phyloP scores from a whole-genome alignment of 352 stramenopile species.

The Phytophthora sp. region DNA sequence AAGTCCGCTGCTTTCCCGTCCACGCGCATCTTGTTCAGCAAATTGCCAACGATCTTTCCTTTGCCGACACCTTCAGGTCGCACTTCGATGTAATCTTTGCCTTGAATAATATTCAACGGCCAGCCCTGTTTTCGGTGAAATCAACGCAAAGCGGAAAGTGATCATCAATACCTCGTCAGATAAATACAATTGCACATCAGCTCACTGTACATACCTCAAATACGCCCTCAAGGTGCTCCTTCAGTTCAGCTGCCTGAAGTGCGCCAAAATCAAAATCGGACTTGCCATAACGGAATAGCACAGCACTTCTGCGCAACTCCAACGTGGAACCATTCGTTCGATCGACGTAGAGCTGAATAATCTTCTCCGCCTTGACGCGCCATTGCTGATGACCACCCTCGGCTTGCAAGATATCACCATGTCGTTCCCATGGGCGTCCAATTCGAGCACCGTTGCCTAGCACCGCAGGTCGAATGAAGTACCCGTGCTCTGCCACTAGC shows the following conservation, averaged over 20 bases:
- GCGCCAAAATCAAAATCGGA: slow-evolving; percentile 98
- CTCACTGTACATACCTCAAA: slow-evolving; percentile 73
- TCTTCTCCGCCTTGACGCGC: slow-evolving; percentile 93
- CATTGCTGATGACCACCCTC: slow-evolving; percentile 82
- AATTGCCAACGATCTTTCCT: slow-evolving; percentile 93
- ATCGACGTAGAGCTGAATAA: slow-evolving; percentile 98
- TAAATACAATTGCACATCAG: too few relatives aligned
- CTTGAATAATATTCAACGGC: slow-evolving; percentile 80
- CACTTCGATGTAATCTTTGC: slow-evolving; percentile 98
- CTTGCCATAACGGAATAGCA: slow-evolving; percentile 99
- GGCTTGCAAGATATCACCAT: slow-evolving; percentile 64
- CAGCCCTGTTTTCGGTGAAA: slow-evolving; percentile 48
- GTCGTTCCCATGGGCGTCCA: slow-evolving; percentile 70
- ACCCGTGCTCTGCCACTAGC: slow-evolving; percentile 98
- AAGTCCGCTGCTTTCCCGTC: slow-evolving; percentile 93
- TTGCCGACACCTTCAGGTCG: slow-evolving; percentile 97
- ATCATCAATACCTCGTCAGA: too few relatives aligned
- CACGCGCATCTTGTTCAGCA: slow-evolving; percentile 83
- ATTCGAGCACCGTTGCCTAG: slow-evolving; percentile 76
- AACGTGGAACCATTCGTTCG: slow-evolving; percentile 98
- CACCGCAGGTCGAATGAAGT: slow-evolving; percentile 90
- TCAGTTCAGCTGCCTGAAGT: slow-evolving; percentile 96
- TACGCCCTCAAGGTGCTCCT: slow-evolving; percentile 96
- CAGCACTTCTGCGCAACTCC: slow-evolving; percentile 96
- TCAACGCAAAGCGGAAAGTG: not conserved